Evolutionary conservation across 345 rosid genomes (phyloP).

Genomic region (Acer campestre): DNA sequence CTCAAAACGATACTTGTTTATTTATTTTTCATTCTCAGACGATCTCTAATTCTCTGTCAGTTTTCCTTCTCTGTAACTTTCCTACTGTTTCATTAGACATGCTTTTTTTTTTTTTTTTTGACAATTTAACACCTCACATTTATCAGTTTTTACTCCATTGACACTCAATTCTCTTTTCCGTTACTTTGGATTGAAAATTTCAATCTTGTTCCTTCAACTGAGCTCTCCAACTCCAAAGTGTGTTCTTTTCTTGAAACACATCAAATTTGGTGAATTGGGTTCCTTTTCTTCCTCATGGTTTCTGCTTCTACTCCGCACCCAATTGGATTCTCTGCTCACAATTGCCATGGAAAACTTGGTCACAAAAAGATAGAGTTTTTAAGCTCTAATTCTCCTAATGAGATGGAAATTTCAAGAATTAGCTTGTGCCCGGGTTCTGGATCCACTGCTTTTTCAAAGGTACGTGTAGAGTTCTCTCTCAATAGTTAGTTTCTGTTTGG

Average conservation of each 20-base stretch:
- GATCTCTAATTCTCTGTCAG: background rate
- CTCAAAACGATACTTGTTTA: no score
- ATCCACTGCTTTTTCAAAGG: constrained; percentile 44
- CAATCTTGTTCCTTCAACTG: background rate
- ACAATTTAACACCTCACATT: background rate
- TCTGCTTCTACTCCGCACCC: constrained; percentile 49
- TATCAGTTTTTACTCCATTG: background rate
- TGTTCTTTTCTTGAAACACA: background rate
- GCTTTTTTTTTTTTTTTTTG: background rate
- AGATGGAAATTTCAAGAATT: constrained; percentile 35
- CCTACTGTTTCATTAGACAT: background rate
- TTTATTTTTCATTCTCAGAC: background rate
- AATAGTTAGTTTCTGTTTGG: background rate
- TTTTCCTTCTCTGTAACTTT: background rate
- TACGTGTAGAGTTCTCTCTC: constrained; percentile 19
- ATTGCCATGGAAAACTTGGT: constrained; percentile 31
- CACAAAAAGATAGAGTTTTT: constrained; percentile 29
- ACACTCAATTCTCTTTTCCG: background rate
- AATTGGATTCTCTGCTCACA: constrained; percentile 41
- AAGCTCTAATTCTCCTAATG: constrained; percentile 35
- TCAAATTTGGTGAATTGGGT: constrained; percentile 30
- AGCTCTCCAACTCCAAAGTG: background rate
- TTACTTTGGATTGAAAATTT: background rate
- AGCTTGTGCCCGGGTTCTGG: constrained; percentile 31
- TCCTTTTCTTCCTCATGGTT: constrained; percentile 44